Conservation (phyloP, 2,329 filamentous ascomycete species). For the Xylariaceae sp. region DNA sequence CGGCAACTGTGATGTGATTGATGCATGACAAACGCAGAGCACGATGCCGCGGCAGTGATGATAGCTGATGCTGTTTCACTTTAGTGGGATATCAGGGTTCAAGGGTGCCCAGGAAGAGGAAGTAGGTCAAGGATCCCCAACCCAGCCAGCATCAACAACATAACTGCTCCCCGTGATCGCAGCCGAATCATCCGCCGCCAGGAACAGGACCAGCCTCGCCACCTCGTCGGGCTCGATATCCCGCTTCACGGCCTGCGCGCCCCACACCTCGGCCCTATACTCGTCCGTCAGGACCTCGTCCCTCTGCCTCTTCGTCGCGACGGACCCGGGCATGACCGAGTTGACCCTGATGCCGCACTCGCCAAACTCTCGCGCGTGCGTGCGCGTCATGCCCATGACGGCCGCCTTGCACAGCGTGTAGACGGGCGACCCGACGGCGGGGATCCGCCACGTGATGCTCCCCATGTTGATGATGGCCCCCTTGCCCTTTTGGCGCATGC, state of each 20-base stretch:
- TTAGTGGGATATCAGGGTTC: no score
- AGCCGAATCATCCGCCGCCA: constrained; percentile 42
- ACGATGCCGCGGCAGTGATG: no score
- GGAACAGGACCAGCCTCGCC: constrained; percentile 40
- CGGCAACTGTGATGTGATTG: no score
- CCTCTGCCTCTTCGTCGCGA: constrained; percentile 41
- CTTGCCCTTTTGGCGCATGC: constrained; percentile 26
- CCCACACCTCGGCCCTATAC: constrained; percentile 33
- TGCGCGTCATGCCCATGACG: constrained; percentile 34
- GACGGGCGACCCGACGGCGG: constrained; percentile 28
- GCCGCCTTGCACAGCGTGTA: constrained; percentile 37
- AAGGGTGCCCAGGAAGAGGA: no score
- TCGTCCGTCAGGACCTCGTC: constrained; percentile 39
- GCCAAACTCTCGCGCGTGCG: constrained; percentile 35
- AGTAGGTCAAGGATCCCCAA: constrained; percentile 26
- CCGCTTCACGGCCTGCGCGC: constrained; percentile 38
- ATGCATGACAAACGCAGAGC: no score
- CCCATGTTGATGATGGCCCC: constrained; percentile 39
- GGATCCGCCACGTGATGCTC: constrained; percentile 35
- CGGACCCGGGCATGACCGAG: constrained; percentile 44
- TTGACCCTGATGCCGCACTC: constrained; percentile 37
- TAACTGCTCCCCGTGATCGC: constrained; percentile 40
- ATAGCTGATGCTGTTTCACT: no score
- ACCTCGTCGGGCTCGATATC: constrained; percentile 39
- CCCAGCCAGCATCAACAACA: constrained; percentile 34